Evolutionary conservation across 2,329 filamentous ascomycete species (phyloP).

Genomic region (Chaetomiaceae sp.): DNA sequence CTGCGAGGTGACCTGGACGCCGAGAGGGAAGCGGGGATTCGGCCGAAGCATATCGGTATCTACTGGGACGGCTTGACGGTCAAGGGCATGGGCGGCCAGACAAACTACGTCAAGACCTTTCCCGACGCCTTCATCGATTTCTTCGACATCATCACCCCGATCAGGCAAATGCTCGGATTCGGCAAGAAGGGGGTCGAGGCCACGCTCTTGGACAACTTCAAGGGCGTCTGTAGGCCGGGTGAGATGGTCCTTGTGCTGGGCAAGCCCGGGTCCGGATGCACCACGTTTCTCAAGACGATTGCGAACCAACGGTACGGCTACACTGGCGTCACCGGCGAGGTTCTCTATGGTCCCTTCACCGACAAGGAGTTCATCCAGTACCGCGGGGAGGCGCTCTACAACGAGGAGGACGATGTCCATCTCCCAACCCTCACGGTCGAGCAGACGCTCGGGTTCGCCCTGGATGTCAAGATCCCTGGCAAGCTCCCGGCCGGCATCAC

Average conservation of each 20-base stretch:
- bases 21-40: conserved; percentile 73
- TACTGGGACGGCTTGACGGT: conserved; percentile 76
- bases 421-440: conserved; percentile 81
- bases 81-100: conserved; percentile 66
- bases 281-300: conserved; percentile 64
- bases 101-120: conserved; percentile 71
- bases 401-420: conserved; percentile 81
- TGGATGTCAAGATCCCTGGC: conserved; percentile 79
- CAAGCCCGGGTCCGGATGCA: conserved; percentile 68
- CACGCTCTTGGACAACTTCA: conserved; percentile 69
- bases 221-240: conserved; percentile 67
- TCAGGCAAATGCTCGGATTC: conserved; percentile 59
- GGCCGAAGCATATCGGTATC: conserved; percentile 73
- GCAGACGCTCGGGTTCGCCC: conserved; percentile 79
- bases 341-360: conserved; percentile 71
- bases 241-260: conserved; percentile 87
- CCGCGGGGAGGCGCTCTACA: conserved; percentile 80
- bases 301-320: conserved; percentile 61
- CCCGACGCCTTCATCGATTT: conserved; percentile 73
- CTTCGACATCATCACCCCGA: conserved; percentile 67
- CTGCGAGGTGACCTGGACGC: conserved; percentile 68
- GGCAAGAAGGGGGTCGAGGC: conserved; percentile 66
- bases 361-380: conserved; percentile 69
- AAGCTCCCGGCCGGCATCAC: conserved; percentile 72
- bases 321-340: conserved; percentile 59